Evolutionary conservation across 2,329 filamentous ascomycete genomes (phyloP).

Genomic region (Trichophyton benhamiae): DNA sequence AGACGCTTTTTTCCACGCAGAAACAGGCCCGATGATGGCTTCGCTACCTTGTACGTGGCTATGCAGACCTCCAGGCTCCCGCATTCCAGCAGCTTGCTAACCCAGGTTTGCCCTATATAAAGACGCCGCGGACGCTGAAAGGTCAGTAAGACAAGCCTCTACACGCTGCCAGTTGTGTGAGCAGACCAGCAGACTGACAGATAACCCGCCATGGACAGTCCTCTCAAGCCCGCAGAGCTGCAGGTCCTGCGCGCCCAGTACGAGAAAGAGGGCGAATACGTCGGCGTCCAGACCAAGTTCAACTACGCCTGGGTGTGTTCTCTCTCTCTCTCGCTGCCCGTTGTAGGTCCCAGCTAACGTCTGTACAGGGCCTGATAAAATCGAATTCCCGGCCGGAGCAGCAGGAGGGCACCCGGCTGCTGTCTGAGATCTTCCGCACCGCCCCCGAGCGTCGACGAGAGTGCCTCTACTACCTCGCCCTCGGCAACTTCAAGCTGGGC

Average conservation of each 20-base stretch:
- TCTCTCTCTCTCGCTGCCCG: background rate
- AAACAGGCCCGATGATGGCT: background rate
- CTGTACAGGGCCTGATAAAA: conserved; percentile 75
- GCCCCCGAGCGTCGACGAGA: conserved; percentile 87
- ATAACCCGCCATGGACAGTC: conserved; percentile 38
- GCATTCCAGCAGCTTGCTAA: background rate
- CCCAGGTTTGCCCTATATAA: conserved; percentile 14
- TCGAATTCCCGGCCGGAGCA: conserved; percentile 73
- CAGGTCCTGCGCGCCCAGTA: conserved; percentile 87
- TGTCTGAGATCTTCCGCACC: conserved; percentile 92
- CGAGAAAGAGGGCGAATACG: conserved; percentile 94
- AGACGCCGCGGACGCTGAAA: conserved; percentile 98
- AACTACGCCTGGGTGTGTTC: conserved; percentile 89
- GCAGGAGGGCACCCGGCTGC: conserved; percentile 83
- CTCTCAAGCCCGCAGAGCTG: conserved; percentile 82
- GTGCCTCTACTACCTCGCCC: conserved; percentile 93
- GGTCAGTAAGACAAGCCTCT: conserved; percentile 40
- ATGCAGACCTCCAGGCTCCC: background rate
- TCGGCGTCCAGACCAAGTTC: conserved; percentile 96
- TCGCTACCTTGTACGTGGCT: conserved; percentile 1
- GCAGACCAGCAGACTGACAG: background rate
- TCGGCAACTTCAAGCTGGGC: conserved; percentile 95
- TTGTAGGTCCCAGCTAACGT: background rate
- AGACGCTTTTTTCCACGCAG: background rate
- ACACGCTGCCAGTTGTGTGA: background rate